Conservation (phyloP, 352 stramenopile species). For the Plasmopara muralis region DNA sequence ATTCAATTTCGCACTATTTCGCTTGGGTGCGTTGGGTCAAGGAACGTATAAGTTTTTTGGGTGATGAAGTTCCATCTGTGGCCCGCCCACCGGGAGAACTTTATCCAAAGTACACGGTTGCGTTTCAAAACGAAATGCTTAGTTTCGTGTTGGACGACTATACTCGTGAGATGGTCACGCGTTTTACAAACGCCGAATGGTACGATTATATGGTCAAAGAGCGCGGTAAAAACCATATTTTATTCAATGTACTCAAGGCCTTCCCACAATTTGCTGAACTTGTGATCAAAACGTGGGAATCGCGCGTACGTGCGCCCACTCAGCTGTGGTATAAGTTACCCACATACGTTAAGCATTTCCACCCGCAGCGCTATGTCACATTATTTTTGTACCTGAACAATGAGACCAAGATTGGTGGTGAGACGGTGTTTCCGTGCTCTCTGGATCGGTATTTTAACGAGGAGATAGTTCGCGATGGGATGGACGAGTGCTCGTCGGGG, state of each 20-base stretch:
- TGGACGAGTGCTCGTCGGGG: slow-evolving; percentile 72
- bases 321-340: slow-evolving; percentile 54
- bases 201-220: slow-evolving; percentile 66
- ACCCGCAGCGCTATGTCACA: slow-evolving; percentile 93
- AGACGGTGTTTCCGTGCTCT: slow-evolving; percentile 94
- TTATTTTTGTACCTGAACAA: slow-evolving; percentile 97
- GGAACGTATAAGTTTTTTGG: slow-evolving; percentile 58
- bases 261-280: slow-evolving; percentile 55
- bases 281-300: slow-evolving; percentile 68
- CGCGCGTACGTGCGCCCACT: slow-evolving; percentile 21
- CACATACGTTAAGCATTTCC: slow-evolving; percentile 61
- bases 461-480: slow-evolving; percentile 60
- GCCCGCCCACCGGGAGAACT: slow-evolving; percentile 37
- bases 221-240: slow-evolving; percentile 43
- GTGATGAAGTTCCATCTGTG: slow-evolving; percentile 30
- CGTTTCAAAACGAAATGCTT: slow-evolving; percentile 51
- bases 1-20: slow-evolving; percentile 69
- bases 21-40: slow-evolving; percentile 79
- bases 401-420: slow-evolving; percentile 90
- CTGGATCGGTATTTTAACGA: slow-evolving; percentile 64
- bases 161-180: slow-evolving; percentile 34
- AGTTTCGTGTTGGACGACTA: slow-evolving; percentile 57
- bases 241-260: slow-evolving; percentile 51
- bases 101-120: slow-evolving; percentile 59
- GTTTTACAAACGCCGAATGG: slow-evolving; percentile 59